phyloP scores from a whole-genome alignment of 768 basidiomycete genomes.

The Leccinum rimulosum region DNA sequence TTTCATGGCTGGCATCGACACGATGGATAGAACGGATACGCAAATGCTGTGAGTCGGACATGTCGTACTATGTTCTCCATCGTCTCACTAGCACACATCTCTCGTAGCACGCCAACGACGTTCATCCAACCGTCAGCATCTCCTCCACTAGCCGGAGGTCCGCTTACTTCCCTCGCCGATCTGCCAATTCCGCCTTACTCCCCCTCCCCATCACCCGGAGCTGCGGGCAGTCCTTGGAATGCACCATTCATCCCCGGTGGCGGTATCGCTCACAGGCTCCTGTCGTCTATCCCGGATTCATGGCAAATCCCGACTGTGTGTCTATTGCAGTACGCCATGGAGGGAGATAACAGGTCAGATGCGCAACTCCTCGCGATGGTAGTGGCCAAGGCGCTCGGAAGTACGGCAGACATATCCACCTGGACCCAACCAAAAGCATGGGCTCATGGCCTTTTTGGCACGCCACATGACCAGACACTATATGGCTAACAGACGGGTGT shows the following conservation, averaged over 20 bases:
- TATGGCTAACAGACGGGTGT: constrained; percentile 48
- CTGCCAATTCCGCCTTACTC: constrained; percentile 56
- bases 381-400: constrained; percentile 45
- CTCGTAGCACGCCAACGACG: constrained; percentile 61
- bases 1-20: constrained; percentile 74
- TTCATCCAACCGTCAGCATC: constrained; percentile 46
- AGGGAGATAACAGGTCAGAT: constrained; percentile 80
- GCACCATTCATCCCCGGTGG: constrained; percentile 80
- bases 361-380: constrained; percentile 60
- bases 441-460: constrained; percentile 60
- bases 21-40: constrained; percentile 66
- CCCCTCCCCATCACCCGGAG: constrained; percentile 44
- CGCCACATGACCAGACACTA: constrained; percentile 68
- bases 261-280: constrained; percentile 65
- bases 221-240: constrained; percentile 26
- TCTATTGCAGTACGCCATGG: constrained; percentile 73
- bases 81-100: constrained; percentile 3
- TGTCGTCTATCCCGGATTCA: constrained; percentile 50
- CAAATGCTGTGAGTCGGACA: constrained; percentile 66
- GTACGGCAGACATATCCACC: constrained; percentile 27
- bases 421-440: constrained; percentile 72
- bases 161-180: constrained; percentile 40
- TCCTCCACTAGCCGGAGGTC: constrained; percentile 43
- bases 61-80: neutral
- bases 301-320: constrained; percentile 56